These are phyloP conservation scores for Boechera divaricarpa DNA, from an alignment of 345 rosid species.

Conservation along the genomic window DNA sequence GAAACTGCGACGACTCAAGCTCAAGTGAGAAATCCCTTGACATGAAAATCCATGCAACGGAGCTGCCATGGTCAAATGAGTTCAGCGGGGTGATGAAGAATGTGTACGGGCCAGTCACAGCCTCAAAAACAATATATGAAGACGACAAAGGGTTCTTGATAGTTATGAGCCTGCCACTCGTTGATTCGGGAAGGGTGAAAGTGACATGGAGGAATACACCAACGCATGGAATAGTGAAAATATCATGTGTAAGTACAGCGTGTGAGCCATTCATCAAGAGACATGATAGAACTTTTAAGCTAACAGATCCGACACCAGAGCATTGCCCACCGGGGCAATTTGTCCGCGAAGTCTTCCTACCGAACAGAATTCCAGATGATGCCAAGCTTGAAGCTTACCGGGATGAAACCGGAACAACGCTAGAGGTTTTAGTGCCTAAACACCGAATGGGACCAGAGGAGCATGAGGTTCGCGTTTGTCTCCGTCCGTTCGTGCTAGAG, in stretches of 20 bases:
- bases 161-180: constrained; percentile 76
- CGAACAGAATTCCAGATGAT: constrained; percentile 84
- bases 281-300: constrained; percentile 84
- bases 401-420: constrained; percentile 72
- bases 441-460: constrained; percentile 82
- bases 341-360: constrained; percentile 73
- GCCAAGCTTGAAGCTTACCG: constrained; percentile 82
- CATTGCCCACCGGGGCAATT: constrained; percentile 96
- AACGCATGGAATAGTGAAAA: constrained; percentile 77
- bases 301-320: constrained; percentile 88
- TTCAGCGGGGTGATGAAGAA: constrained; percentile 80
- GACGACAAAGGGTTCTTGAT: constrained; percentile 76
- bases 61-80: constrained; percentile 61
- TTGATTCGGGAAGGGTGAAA: constrained; percentile 81
- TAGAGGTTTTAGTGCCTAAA: constrained; percentile 85
- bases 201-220: constrained; percentile 86
- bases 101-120: constrained; percentile 79
- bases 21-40: constrained; percentile 55
- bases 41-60: constrained; percentile 56
- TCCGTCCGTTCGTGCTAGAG: constrained; percentile 57
- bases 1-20: constrained; percentile 58
- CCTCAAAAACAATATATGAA: constrained; percentile 82
- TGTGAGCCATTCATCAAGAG: constrained; percentile 78
- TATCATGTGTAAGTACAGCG: constrained; percentile 78
- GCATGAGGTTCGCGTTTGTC: constrained; percentile 89